Percentiles rank a stretch among this genome's conserved stretches.
Conservation (phyloP, 106 monocot species). For the Chionographis japonica region DNA sequence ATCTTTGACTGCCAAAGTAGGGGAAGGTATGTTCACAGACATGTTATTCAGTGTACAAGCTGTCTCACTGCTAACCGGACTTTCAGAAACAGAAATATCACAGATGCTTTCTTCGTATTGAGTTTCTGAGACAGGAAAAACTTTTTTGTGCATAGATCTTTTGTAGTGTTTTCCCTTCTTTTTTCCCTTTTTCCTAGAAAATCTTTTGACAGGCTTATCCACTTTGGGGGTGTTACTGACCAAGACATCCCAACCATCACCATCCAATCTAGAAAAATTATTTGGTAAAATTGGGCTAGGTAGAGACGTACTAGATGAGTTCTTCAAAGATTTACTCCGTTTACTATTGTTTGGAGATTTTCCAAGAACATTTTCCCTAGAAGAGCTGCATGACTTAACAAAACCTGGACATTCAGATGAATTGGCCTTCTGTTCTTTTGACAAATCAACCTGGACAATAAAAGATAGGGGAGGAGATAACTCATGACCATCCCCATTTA, state of each 20-base stretch:
- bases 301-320: not conserved
- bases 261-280: conserved; percentile 8
- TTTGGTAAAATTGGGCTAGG: conserved; percentile 1
- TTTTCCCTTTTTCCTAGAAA: conserved; percentile 26
- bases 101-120: not conserved
- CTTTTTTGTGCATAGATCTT: conserved; percentile 7
- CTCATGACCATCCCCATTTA: conserved; percentile 6
- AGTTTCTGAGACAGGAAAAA: not conserved
- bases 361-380: not conserved
- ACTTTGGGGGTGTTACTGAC: not conserved
- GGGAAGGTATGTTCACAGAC: conserved; percentile 4
- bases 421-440: conserved; percentile 11
- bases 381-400: not conserved
- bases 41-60: conserved; percentile 5
- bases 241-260: conserved; percentile 12
- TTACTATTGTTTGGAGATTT: conserved; percentile 12
- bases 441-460: conserved; percentile 10
- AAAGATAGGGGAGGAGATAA: not conserved
- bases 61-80: not conserved
- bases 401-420: conserved; percentile 2
- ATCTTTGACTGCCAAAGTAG: not conserved
- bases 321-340: conserved; percentile 13
- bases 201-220: conserved; percentile 16
- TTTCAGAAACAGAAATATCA: conserved; percentile 3
- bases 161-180: conserved; percentile 38